A percentile compares a stretch with the other conserved stretches of the same genome.
phyloP scores from a whole-genome alignment of 352 stramenopile species.

The Phytophthora hibernalis region DNA sequence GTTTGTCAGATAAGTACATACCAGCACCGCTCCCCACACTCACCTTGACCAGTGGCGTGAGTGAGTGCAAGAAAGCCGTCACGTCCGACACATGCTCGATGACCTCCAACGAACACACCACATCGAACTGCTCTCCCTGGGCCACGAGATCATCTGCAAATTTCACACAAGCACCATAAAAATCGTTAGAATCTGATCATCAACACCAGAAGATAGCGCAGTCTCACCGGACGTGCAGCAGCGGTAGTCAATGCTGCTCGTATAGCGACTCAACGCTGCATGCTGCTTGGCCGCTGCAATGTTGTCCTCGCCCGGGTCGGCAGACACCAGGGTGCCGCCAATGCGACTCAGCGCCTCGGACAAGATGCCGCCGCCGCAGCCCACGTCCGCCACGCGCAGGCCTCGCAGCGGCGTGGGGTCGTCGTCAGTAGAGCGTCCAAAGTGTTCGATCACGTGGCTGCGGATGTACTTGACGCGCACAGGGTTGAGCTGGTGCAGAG shows the following conservation, averaged over 20 bases:
- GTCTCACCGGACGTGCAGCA: slow-evolving; percentile 75
- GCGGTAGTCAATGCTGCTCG: slow-evolving; percentile 81
- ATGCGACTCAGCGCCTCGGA: slow-evolving; percentile 83
- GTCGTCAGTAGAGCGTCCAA: slow-evolving; percentile 50
- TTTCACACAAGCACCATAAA: background rate
- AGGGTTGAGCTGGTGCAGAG: slow-evolving; percentile 85
- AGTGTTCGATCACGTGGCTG: slow-evolving; percentile 70
- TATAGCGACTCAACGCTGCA: slow-evolving; percentile 54
- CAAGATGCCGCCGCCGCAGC: slow-evolving; percentile 86
- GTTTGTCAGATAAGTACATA: slow-evolving; percentile 1
- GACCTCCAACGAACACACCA: slow-evolving; percentile 89
- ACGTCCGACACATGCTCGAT: slow-evolving; percentile 86
- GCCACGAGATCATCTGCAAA: slow-evolving; percentile 72
- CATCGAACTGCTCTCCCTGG: slow-evolving; percentile 75
- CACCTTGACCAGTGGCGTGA: slow-evolving; percentile 86
- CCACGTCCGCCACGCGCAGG: slow-evolving; percentile 75
- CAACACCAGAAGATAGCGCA: background rate
- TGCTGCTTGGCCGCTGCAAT: slow-evolving; percentile 77
- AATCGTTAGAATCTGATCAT: slow-evolving; percentile 5
- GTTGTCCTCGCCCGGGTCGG: slow-evolving; percentile 75
- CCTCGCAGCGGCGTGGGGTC: slow-evolving; percentile 60
- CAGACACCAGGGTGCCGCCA: slow-evolving; percentile 74
- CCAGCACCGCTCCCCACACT: background rate
- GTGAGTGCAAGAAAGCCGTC: slow-evolving; percentile 69
- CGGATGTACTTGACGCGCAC: slow-evolving; percentile 89